Evolutionary conservation across 2,329 filamentous ascomycete genomes (phyloP), one percentile per base, ranked within the genome.

Genomic region (Lanzia echinophila): DNA sequence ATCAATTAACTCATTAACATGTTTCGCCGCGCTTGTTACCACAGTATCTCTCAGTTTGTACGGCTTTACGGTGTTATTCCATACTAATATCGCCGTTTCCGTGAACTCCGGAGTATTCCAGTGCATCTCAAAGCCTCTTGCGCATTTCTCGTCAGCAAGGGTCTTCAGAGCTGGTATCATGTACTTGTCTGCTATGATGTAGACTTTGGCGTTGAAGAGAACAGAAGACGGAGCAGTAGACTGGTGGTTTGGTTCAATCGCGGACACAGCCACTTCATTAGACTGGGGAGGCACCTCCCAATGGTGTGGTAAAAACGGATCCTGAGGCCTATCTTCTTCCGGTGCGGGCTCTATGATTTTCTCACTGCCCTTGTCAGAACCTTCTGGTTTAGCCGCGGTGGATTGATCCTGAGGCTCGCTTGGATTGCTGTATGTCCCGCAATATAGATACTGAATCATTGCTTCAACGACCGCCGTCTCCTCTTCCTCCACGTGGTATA

Each of bases 391-490:
- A n/a, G n/a, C n/a, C n/a, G n/a, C n/a, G n/a, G 32, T 33, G 32
- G 32, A 33, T 33, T 33, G 32, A 7, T 33, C 32, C 32, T 33
- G 32, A 33, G 32, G 15, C 10, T 13, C 12, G 39, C 43, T 34
- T 53, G n/a, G 43, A 24, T 53, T 43, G 38, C 47, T 43, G 32
- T 53, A 53, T 4, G 17, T 47, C 17, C 50, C 34, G 31, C 11
- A 36, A 71, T 94, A 94, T 51, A 91, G 81, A 69, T 82, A 94
- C 68, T 91, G 84, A 61, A 92, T 78, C 62, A 90, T 87, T 67
- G 81, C 87, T 54, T 86, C 82, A 54, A 88, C 82, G 19, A 87
- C 83, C 57, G 87, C 83, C 41, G 86, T 70, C 59, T 88, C 79
- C 58, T 88, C 84, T 57, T 77, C 71, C 2, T 74, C 67, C 20